These are phyloP conservation scores for Komagataella mondaviorum DNA, from an alignment of 805 yeast species.

Conservation along the genomic window DNA sequence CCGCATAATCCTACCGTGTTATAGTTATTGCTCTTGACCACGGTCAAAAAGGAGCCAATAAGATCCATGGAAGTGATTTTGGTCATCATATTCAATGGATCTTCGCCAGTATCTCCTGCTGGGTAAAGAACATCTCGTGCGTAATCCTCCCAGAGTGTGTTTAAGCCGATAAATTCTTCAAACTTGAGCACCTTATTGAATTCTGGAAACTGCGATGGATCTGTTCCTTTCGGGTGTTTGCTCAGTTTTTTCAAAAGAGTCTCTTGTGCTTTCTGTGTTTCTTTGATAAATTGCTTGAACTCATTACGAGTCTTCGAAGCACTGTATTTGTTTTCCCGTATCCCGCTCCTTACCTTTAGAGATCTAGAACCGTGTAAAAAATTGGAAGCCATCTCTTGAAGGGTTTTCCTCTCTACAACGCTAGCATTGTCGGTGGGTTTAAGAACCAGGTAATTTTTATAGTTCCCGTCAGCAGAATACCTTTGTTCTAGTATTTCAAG, in stretches of 20 bases:
- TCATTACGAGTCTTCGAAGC: slow-evolving; percentile 21
- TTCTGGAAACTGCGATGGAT: slow-evolving; percentile 11
- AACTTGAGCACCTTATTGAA: slow-evolving; percentile 19
- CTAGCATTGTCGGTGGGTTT: slow-evolving; percentile 18
- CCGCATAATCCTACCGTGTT: slow-evolving; percentile 53
- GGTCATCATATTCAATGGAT: slow-evolving; percentile 21
- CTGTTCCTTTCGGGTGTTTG: slow-evolving; percentile 11
- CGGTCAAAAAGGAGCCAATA: slow-evolving; percentile 60
- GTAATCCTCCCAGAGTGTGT: slow-evolving; percentile 65
- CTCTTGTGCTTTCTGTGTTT: slow-evolving; percentile 17
- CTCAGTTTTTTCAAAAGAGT: slow-evolving; percentile 18
- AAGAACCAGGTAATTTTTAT: slow-evolving; percentile 29
- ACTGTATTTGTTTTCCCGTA: slow-evolving; percentile 9
- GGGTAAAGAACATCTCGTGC: slow-evolving; percentile 34
- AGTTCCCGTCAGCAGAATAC: slow-evolving; percentile 31
- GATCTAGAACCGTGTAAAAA: slow-evolving; percentile 2
- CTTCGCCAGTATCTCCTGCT: slow-evolving; percentile 14
- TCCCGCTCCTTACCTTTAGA: neutral
- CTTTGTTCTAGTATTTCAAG: slow-evolving; percentile 27
- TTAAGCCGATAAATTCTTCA: slow-evolving; percentile 38
- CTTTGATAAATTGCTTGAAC: slow-evolving; percentile 25
- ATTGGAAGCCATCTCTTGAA: slow-evolving; percentile 10
- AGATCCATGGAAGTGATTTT: slow-evolving; percentile 68
- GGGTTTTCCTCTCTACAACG: slow-evolving; percentile 5
- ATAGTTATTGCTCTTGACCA: slow-evolving; percentile 41